A percentile compares a stretch with the other conserved stretches of the same genome.
These are phyloP conservation scores for Microbotryum violaceum DNA, from an alignment of 1,284 basidiomycete genomes.

Conservation along the genomic window DNA sequence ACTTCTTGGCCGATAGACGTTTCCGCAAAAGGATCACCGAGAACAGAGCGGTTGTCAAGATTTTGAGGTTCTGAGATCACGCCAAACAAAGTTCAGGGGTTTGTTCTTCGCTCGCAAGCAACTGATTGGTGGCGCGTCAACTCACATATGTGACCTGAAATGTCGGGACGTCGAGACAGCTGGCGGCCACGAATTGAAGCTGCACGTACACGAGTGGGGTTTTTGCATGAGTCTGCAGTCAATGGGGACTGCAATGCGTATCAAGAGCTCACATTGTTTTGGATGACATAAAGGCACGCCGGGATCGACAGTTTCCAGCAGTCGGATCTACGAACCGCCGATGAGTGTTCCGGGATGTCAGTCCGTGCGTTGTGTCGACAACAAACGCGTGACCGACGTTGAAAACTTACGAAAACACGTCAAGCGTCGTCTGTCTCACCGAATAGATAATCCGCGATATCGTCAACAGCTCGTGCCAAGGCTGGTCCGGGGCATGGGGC, in stretches of 20 bases:
- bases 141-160: conserved; percentile 72
- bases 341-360: too few species aligned
- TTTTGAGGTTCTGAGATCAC: conserved; percentile 47
- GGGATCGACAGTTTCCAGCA: conserved; percentile 97
- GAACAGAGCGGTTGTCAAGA: conserved; percentile 90
- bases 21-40: conserved; percentile 82
- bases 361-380: too few species aligned
- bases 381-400: neutral
- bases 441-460: neutral
- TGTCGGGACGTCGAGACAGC: conserved; percentile 86
- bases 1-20: conserved; percentile 65
- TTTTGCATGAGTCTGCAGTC: too few species aligned
- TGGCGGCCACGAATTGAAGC: conserved; percentile 86
- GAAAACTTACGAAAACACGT: conserved; percentile 29
- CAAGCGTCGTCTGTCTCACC: conserved; percentile 5
- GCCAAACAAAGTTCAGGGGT: neutral
- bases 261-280: conserved; percentile 59
- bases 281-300: conserved; percentile 89
- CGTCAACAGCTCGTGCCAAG: neutral
- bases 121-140: too few species aligned
- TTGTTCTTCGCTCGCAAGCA: neutral
- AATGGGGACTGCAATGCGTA: too few species aligned
- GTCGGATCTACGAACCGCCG: conserved; percentile 60
- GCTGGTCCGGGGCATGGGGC: too few species aligned
- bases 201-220: neutral